Evolutionary conservation across 345 rosid species (phyloP).

Genomic region (Heritiera littoralis): DNA sequence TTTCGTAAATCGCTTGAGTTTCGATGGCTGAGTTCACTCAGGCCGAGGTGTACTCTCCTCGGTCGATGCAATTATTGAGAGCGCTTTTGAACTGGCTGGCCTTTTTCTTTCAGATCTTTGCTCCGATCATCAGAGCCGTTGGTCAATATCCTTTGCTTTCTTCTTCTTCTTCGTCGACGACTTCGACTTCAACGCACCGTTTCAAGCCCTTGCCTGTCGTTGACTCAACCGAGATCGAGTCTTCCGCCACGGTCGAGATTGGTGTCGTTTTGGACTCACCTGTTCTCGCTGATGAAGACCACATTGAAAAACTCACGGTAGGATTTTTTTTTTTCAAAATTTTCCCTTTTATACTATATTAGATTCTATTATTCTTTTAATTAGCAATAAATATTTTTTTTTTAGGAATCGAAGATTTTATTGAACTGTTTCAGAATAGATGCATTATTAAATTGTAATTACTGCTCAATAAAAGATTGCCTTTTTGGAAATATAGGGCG

Average conservation of each 20-base stretch:
- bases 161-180: conserved; percentile 26
- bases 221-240: conserved; percentile 62
- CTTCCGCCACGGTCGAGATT: conserved; percentile 54
- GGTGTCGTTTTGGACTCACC: conserved; percentile 31
- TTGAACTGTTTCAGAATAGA: not conserved
- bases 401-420: not conserved
- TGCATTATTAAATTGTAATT: not conserved
- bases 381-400: not conserved
- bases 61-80: conserved; percentile 64
- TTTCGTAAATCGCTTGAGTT: not conserved
- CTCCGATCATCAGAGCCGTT: conserved; percentile 63
- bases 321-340: no score
- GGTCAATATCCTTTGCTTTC: conserved; percentile 73
- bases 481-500: not conserved
- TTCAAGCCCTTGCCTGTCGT: conserved; percentile 75
- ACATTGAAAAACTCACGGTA: conserved; percentile 63
- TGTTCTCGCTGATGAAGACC: conserved; percentile 19
- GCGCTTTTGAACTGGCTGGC: conserved; percentile 75
- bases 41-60: conserved; percentile 73
- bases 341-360: not conserved
- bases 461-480: not conserved
- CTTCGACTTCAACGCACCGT: conserved; percentile 45
- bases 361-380: not conserved
- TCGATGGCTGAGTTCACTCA: conserved; percentile 92
- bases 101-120: conserved; percentile 83